Evolutionary conservation across 1,284 basidiomycete genomes (phyloP).

Genomic region (Trichosporon sp.): DNA sequence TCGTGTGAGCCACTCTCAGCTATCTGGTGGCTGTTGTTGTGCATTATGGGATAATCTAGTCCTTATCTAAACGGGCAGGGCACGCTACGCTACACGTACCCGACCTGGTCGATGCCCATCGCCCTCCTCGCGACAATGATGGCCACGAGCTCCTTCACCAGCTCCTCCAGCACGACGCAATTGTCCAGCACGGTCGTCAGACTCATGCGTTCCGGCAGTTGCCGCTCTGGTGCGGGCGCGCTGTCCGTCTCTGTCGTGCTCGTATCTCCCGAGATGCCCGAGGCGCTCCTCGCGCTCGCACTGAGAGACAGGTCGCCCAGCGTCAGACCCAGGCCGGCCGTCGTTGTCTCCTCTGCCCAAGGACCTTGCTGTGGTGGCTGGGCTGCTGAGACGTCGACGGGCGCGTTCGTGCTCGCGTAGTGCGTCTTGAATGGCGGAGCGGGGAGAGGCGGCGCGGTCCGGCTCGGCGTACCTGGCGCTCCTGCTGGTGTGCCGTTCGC

Average conservation of each 20-base stretch:
- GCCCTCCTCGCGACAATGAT: slow-evolving; percentile 78
- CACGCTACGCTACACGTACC: slow-evolving; percentile 18
- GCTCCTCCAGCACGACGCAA: slow-evolving; percentile 89
- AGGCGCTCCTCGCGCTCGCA: no score
- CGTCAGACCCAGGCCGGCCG: neutral
- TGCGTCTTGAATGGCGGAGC: slow-evolving; percentile 58
- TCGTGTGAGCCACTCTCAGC: no score
- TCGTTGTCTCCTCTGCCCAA: slow-evolving; percentile 54
- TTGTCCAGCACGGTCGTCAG: slow-evolving; percentile 86
- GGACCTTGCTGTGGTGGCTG: slow-evolving; percentile 57
- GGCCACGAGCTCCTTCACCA: slow-evolving; percentile 85
- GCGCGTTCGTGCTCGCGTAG: slow-evolving; percentile 67
- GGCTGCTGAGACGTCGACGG: slow-evolving; percentile 60
- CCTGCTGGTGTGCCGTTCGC: neutral
- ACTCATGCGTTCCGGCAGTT: slow-evolving; percentile 50
- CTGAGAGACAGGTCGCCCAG: neutral
- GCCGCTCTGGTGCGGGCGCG: slow-evolving; percentile 33
- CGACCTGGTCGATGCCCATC: slow-evolving; percentile 69
- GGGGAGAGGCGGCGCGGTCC: neutral
- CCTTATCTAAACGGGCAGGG: neutral
- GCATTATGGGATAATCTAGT: neutral
- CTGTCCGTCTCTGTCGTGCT: slow-evolving; percentile 7
- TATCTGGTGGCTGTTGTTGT: neutral
- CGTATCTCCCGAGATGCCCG: neutral
- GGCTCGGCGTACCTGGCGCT: neutral